phyloP scores from a whole-genome alignment of 78 protist species.

The Dictyostelium purpureum region DNA sequence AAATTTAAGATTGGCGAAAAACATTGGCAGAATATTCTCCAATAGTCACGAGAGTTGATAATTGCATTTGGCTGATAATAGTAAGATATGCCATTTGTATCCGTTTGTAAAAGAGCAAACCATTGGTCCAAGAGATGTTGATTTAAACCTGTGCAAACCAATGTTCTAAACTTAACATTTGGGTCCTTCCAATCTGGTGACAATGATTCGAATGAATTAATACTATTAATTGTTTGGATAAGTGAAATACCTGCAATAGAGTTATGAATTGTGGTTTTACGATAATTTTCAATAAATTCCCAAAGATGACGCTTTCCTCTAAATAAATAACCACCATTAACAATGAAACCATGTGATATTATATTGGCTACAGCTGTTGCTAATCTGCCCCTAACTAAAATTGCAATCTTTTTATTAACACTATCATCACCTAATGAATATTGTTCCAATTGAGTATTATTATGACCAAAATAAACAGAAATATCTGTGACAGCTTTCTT shows the following conservation, averaged over 20 bases:
- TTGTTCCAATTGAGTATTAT: constrained; percentile 18
- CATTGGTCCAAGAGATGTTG: constrained; percentile 52
- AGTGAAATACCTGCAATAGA: constrained; percentile 17
- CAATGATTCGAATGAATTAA: constrained; percentile 15
- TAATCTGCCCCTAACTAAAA: constrained; percentile 27
- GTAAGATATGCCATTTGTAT: not conserved
- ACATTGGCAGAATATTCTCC: constrained; percentile 54
- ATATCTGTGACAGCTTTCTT: constrained; percentile 22
- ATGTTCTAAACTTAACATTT: constrained; percentile 48
- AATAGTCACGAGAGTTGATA: not conserved
- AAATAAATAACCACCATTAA: not conserved
- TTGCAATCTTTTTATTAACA: not conserved
- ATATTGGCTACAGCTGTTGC: constrained; percentile 43
- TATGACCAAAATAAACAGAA: constrained; percentile 19
- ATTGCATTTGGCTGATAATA: constrained; percentile 45
- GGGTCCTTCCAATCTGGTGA: constrained; percentile 65
- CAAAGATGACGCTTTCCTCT: constrained; percentile 29
- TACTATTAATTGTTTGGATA: not conserved
- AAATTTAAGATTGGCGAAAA: constrained; percentile 19
- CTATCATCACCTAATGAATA: constrained; percentile 32
- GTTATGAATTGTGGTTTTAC: constrained; percentile 5
- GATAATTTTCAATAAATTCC: constrained; percentile 51
- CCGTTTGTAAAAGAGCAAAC: constrained; percentile 18
- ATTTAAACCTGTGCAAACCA: constrained; percentile 46
- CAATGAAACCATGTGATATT: constrained; percentile 54